phyloP scores from a whole-genome alignment of 2,329 filamentous ascomycete species.

The Monosporascus cannonballus region DNA sequence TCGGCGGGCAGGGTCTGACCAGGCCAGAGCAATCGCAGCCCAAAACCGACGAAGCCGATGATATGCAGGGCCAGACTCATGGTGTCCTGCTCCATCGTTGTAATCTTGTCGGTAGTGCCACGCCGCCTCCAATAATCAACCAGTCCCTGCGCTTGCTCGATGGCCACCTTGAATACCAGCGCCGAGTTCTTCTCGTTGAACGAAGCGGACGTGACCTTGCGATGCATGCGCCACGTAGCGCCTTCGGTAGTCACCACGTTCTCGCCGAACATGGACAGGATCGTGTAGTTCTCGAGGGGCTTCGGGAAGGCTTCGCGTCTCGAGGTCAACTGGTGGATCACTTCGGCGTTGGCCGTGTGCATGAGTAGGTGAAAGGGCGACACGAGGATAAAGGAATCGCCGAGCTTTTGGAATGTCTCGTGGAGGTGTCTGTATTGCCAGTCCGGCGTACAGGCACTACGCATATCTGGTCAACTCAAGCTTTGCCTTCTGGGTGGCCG shows the following conservation, averaged over 20 bases:
- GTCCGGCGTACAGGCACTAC: constrained; percentile 43
- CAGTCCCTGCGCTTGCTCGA: constrained; percentile 59
- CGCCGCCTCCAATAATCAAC: constrained; percentile 47
- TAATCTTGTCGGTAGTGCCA: constrained; percentile 40
- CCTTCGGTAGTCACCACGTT: constrained; percentile 70
- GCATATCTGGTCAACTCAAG: constrained; percentile 36
- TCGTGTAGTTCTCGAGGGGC: constrained; percentile 52
- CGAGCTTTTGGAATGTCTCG: constrained; percentile 50
- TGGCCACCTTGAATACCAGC: constrained; percentile 57
- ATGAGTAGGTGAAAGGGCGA: constrained; percentile 48
- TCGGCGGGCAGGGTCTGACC: constrained; percentile 46
- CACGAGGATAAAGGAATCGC: constrained; percentile 59
- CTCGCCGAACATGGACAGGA: constrained; percentile 60
- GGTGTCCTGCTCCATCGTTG: constrained; percentile 55
- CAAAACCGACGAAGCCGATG: constrained; percentile 66
- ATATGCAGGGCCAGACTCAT: constrained; percentile 56
- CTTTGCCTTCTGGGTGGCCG: not conserved
- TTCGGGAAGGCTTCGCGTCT: constrained; percentile 68
- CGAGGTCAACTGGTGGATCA: constrained; percentile 58
- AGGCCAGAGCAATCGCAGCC: constrained; percentile 55
- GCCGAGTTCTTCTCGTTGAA: constrained; percentile 74
- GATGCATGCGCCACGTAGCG: constrained; percentile 62
- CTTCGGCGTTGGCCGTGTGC: constrained; percentile 56
- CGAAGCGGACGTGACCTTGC: constrained; percentile 62
- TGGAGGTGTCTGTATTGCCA: constrained; percentile 51